These are phyloP conservation scores for Penicillium italicum DNA, from an alignment of 2,329 filamentous ascomycete species.

Conservation along the genomic window DNA sequence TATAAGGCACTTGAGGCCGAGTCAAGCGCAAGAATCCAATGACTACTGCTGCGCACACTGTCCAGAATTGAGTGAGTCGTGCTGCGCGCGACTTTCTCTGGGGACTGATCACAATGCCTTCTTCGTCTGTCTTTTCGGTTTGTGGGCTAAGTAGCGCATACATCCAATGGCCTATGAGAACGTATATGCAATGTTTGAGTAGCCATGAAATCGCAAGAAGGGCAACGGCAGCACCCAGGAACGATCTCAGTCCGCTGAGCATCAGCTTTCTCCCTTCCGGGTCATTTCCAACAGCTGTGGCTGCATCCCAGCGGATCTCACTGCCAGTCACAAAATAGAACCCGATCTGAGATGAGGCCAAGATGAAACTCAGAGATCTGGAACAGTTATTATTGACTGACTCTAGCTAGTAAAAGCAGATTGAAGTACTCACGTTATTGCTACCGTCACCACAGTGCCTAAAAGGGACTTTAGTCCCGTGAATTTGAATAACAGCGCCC, in stretches of 20 bases:
- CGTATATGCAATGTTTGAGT: conserved; percentile 18
- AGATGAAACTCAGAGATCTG: conserved; percentile 23
- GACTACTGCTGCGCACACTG: conserved; percentile 9
- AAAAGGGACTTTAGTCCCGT: conserved; percentile 15
- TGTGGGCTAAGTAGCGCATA: conserved; percentile 17
- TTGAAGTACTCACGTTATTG: conserved; percentile 22
- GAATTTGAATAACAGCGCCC: conserved; percentile 24
- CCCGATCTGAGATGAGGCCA: conserved; percentile 28
- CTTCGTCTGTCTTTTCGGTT: conserved; percentile 15
- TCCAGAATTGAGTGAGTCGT: conserved; percentile 16
- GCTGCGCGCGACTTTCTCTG: neutral
- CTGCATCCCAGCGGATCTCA: conserved; percentile 33
- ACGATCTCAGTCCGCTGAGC: conserved; percentile 29
- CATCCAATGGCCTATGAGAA: conserved; percentile 22
- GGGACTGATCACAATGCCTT: conserved; percentile 9
- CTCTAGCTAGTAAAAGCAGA: neutral
- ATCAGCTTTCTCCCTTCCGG: conserved; percentile 30
- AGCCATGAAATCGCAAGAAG: conserved; percentile 23
- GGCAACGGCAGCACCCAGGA: conserved; percentile 18
- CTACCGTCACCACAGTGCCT: conserved; percentile 16
- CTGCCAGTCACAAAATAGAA: conserved; percentile 34
- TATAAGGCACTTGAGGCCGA: conserved; percentile 30
- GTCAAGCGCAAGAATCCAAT: conserved; percentile 19
- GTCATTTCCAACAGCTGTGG: conserved; percentile 28
- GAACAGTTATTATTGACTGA: neutral